Conservation (phyloP, 1,284 basidiomycete species). For the Pholiota adiposa region DNA sequence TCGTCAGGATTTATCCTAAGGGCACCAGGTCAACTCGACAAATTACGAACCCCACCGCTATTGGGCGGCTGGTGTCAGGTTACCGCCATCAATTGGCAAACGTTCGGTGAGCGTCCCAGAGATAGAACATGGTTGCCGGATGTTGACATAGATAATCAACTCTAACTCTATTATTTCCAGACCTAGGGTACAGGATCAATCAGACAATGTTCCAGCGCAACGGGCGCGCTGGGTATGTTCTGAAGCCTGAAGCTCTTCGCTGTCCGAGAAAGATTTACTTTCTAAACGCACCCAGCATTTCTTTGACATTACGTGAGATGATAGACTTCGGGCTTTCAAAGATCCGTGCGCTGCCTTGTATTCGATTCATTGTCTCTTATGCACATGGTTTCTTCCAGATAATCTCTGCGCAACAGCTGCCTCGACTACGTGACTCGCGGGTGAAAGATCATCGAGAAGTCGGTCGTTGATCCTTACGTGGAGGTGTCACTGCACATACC, state of each 20-base stretch:
- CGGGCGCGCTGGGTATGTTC: slow-evolving; percentile 85
- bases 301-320: slow-evolving; percentile 58
- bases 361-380: background rate
- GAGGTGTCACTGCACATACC: slow-evolving; percentile 81
- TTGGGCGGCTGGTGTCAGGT: slow-evolving; percentile 94
- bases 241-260: slow-evolving; percentile 86
- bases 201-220: slow-evolving; percentile 94
- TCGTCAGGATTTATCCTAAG: slow-evolving; percentile 91
- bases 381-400: slow-evolving; percentile 39
- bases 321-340: background rate
- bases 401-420: slow-evolving; percentile 94
- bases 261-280: slow-evolving; percentile 63
- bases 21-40: slow-evolving; percentile 82
- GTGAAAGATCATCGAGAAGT: slow-evolving; percentile 63
- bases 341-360: background rate
- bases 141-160: too few species aligned
- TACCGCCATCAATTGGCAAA: slow-evolving; percentile 99
- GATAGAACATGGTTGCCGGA: background rate
- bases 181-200: slow-evolving; percentile 89
- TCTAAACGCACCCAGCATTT: slow-evolving; percentile 59
- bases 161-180: slow-evolving; percentile 43
- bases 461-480: slow-evolving; percentile 74
- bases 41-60: slow-evolving; percentile 92
- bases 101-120: slow-evolving; percentile 64
- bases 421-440: slow-evolving; percentile 71